Base-by-base conservation (phyloP, 805 yeast genomes). In the Barnettozyma populi region DNA sequence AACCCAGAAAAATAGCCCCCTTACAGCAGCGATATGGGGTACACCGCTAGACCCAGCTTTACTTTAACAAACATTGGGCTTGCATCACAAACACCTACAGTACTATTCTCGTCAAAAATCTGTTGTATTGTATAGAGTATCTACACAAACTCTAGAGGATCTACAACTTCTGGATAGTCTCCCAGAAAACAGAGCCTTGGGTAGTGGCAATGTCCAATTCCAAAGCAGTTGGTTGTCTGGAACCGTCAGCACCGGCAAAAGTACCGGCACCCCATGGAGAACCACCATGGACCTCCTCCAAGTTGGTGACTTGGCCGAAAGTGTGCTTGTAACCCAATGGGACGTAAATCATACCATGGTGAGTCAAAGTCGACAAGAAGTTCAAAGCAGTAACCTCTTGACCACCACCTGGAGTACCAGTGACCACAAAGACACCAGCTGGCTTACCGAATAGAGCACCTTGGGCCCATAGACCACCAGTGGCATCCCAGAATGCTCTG, bases 221-320 rank as follows among this genome's bases (percentile, higher is more conserved):
- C 47, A 83, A 68, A 18, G 71, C 74, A 41, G 81, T 56, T 29
- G 89, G 84, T 54, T 71, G 69, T 71, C 94, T 80, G 7, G 85
- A 76, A 43, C 95, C 95, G 61, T 84, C 92, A 43, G 75, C 71
- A 42, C 80, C 87, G 32, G 95, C 90, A 57, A 75, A 72, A 35
- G 86, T 70, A 56, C 95, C 95, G 36, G 95, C 83, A 63, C 95
- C 96, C 88, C 90, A 88, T 41, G 95, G 80, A 20, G 89, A 77
- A 44, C 85, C 85, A 52, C 95, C 95, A 61, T 84, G 94, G 39
- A 79, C 74, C 68, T 85, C 88, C 2, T 74, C 78, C 36, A 81
- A 58, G 65, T 73, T 72, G 35, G 85, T 67, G 50, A 82, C 57
- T 53, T 74, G 74, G 9, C 75, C 74, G 65, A 82, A 82, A 8